Evolutionary conservation across 192 early-diverging fungal species (phyloP).

Genomic region (Borealophlyctis nickersoniae): DNA sequence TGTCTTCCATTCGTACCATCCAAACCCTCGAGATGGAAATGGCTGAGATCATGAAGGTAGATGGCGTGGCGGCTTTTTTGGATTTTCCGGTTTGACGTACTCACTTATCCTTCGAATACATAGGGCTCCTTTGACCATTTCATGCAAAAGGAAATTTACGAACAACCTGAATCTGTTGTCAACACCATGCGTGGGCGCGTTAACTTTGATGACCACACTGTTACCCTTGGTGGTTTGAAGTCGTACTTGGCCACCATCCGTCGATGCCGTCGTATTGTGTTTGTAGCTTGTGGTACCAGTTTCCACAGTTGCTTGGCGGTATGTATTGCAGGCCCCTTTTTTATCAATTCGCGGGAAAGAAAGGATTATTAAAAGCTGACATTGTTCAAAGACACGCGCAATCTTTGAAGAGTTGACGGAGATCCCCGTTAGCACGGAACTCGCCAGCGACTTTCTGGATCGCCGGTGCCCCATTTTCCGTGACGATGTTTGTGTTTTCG

Average conservation of each 20-base stretch:
- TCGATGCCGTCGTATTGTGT: slow-evolving; percentile 57
- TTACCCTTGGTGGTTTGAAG: slow-evolving; percentile 54
- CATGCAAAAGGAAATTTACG: slow-evolving; percentile 66
- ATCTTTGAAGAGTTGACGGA: slow-evolving; percentile 62
- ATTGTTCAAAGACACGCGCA: slow-evolving; percentile 38
- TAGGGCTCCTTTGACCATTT: slow-evolving; percentile 58
- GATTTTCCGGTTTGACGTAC: neutral
- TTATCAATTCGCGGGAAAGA: neutral
- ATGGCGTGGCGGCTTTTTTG: neutral
- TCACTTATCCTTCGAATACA: no score
- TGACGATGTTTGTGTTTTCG: slow-evolving; percentile 63
- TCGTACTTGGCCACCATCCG: slow-evolving; percentile 57
- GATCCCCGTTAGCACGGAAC: slow-evolving; percentile 56
- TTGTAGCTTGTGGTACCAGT: slow-evolving; percentile 60
- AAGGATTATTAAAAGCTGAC: neutral
- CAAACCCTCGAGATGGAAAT: slow-evolving; percentile 60
- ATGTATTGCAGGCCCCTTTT: slow-evolving; percentile 5
- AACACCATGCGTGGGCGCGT: slow-evolving; percentile 67
- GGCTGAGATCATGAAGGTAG: slow-evolving; percentile 55
- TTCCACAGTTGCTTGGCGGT: slow-evolving; percentile 59
- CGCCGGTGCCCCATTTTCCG: slow-evolving; percentile 56
- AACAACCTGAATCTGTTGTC: slow-evolving; percentile 62
- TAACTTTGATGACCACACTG: slow-evolving; percentile 54
- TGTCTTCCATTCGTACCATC: slow-evolving; percentile 55
- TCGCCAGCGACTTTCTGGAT: slow-evolving; percentile 57